A percentile compares a stretch with the other conserved stretches of the same genome.
Conservation (phyloP, 805 yeast genomes). For the Cephaloascus albidus region DNA sequence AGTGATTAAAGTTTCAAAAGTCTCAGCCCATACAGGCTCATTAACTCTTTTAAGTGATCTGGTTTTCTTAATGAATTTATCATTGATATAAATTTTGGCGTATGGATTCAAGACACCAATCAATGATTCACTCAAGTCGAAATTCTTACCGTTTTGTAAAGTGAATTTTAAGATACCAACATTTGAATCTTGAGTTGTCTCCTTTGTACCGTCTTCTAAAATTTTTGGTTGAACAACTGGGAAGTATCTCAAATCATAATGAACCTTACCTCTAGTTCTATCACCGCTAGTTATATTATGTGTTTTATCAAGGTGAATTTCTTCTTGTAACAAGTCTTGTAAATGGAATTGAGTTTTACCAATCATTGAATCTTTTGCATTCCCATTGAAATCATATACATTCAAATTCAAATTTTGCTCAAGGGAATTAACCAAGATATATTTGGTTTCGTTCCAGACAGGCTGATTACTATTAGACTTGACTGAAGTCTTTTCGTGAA, state of each 20-base stretch:
- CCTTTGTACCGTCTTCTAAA: slow-evolving; percentile 40
- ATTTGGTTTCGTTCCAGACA: slow-evolving; percentile 57
- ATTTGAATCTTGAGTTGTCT: slow-evolving; percentile 48
- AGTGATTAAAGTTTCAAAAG: slow-evolving; percentile 51
- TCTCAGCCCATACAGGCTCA: slow-evolving; percentile 65
- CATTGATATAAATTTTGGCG: slow-evolving; percentile 57
- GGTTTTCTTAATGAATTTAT: slow-evolving; percentile 42
- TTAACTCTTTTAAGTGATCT: slow-evolving; percentile 60
- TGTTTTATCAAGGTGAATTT: slow-evolving; percentile 28
- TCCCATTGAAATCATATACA: slow-evolving; percentile 45
- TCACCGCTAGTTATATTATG: slow-evolving; percentile 39
- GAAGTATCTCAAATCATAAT: slow-evolving; percentile 47
- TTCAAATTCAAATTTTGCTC: slow-evolving; percentile 48
- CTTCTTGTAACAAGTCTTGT: slow-evolving; percentile 50
- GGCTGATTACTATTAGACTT: slow-evolving; percentile 51
- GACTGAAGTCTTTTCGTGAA: slow-evolving; percentile 45
- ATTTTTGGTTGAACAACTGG: slow-evolving; percentile 34
- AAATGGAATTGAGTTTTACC: slow-evolving; percentile 44
- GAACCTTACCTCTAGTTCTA: slow-evolving; percentile 46
- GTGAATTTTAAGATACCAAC: slow-evolving; percentile 64
- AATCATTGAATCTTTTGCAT: slow-evolving; percentile 43
- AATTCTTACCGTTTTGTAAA: slow-evolving; percentile 48
- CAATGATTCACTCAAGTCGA: slow-evolving; percentile 44
- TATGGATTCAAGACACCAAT: slow-evolving; percentile 51
- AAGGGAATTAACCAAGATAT: slow-evolving; percentile 46